phyloP scores from a whole-genome alignment of 2,329 filamentous ascomycete species.

The Thelonectria discophora region DNA sequence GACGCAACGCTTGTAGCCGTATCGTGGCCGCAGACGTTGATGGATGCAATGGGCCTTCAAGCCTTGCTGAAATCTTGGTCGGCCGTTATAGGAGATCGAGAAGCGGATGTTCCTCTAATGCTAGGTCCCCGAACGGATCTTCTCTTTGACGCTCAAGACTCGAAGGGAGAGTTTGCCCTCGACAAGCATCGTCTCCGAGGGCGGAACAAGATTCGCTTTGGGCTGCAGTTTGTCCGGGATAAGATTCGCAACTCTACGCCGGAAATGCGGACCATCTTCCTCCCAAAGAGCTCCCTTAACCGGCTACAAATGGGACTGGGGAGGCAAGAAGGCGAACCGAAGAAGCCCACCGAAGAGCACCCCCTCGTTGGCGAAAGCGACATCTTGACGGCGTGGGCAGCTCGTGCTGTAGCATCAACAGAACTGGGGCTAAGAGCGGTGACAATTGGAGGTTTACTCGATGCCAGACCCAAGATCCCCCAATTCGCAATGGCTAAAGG shows the following conservation, averaged over 20 bases:
- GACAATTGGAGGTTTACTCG: constrained; percentile 37
- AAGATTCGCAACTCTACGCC: constrained; percentile 42
- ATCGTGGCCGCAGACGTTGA: constrained; percentile 56
- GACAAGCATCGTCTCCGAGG: neutral
- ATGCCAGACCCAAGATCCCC: constrained; percentile 40
- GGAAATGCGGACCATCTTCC: constrained; percentile 51
- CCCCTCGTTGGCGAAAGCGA: constrained; percentile 58
- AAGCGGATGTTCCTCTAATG: constrained; percentile 48
- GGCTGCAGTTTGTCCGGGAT: constrained; percentile 44
- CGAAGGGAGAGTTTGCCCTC: constrained; percentile 40
- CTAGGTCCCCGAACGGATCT: constrained; percentile 5
- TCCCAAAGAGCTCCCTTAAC: constrained; percentile 43
- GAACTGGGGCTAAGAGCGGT: constrained; percentile 31
- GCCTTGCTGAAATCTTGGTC: constrained; percentile 57
- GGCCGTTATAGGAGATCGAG: constrained; percentile 52
- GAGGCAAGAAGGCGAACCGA: constrained; percentile 2
- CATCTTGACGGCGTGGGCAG: constrained; percentile 54
- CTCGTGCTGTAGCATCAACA: constrained; percentile 33
- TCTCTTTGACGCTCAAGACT: neutral
- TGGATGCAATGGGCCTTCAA: constrained; percentile 55
- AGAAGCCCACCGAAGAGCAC: neutral
- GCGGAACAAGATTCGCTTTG: neutral
- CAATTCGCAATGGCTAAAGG: constrained; percentile 26
- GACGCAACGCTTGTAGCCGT: constrained; percentile 59
- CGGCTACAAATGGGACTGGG: constrained; percentile 11